Percentiles rank a stretch among this genome's conserved stretches.
These are phyloP conservation scores for Pyricularia grisea DNA, from an alignment of 2,329 filamentous ascomycete genomes.

Conservation along the genomic window DNA sequence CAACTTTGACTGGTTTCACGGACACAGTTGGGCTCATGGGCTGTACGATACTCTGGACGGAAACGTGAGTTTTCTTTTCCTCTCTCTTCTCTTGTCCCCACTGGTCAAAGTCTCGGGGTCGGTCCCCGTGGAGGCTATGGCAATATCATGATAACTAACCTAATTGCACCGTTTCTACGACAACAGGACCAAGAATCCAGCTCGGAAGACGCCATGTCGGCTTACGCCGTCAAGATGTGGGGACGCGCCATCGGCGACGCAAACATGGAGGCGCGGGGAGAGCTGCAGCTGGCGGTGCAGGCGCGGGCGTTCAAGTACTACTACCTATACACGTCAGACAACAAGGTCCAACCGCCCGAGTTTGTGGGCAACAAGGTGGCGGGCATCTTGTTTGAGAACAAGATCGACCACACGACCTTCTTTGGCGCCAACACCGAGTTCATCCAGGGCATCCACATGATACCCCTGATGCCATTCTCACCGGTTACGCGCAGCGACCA, in stretches of 20 bases:
- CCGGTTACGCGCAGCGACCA: conserved; percentile 53
- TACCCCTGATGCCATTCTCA: conserved; percentile 62
- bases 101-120: background rate
- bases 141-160: background rate
- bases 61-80: conserved; percentile 36
- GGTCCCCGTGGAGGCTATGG: background rate
- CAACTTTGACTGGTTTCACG: conserved; percentile 88
- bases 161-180: background rate
- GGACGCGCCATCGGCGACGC: conserved; percentile 65
- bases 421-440: conserved; percentile 68
- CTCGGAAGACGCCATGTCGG: conserved; percentile 82
- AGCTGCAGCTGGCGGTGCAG: conserved; percentile 75
- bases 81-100: background rate
- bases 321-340: conserved; percentile 68
- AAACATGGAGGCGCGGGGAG: conserved; percentile 74
- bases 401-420: conserved; percentile 86
- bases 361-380: conserved; percentile 73
- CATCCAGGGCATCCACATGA: conserved; percentile 74
- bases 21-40: conserved; percentile 88
- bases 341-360: conserved; percentile 59
- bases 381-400: conserved; percentile 82
- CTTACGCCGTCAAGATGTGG: conserved; percentile 92
- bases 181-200: conserved; percentile 67
- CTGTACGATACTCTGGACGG: conserved; percentile 62
- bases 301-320: conserved; percentile 66